phyloP scores from a whole-genome alignment of 2,329 filamentous ascomycete species.

The Pseudopithomyces maydicus region DNA sequence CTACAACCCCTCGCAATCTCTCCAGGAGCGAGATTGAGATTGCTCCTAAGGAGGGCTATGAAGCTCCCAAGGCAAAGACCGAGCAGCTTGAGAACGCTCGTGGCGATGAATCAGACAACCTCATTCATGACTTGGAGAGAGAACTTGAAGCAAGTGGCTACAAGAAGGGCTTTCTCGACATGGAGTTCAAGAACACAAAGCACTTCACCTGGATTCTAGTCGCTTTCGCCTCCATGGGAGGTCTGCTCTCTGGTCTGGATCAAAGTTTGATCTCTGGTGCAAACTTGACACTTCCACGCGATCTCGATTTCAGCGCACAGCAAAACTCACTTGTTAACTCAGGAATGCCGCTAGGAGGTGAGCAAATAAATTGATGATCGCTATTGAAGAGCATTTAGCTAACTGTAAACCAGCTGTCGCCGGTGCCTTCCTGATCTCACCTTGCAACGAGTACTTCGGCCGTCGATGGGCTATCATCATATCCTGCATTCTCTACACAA shows the following conservation, averaged over 20 bases:
- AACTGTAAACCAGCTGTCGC: constrained; percentile 58
- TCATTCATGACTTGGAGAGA: constrained; percentile 49
- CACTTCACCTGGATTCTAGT: constrained; percentile 72
- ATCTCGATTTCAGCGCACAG: constrained; percentile 58
- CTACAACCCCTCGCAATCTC: constrained; percentile 13
- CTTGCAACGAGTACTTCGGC: constrained; percentile 70
- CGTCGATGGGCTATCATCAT: constrained; percentile 72
- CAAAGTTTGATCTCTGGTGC: constrained; percentile 75
- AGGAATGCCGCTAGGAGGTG: constrained; percentile 68
- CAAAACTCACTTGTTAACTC: constrained; percentile 71
- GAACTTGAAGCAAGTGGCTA: constrained; percentile 42
- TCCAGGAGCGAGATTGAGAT: constrained; percentile 24
- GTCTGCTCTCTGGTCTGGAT: constrained; percentile 72
- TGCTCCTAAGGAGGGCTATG: constrained; percentile 26
- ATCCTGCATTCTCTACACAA: constrained; percentile 70
- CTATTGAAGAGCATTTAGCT: constrained; percentile 6
- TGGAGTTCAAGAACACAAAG: constrained; percentile 65
- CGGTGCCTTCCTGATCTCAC: constrained; percentile 69
- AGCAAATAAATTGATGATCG: neutral
- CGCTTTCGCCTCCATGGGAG: constrained; percentile 76
- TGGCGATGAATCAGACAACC: constrained; percentile 52
- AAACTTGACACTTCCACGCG: constrained; percentile 67
- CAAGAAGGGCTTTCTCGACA: constrained; percentile 54
- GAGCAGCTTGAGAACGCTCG: constrained; percentile 39
- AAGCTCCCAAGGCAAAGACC: constrained; percentile 35